phyloP scores from a whole-genome alignment of 306 rosid species.

The Trifolium subterraneum region DNA sequence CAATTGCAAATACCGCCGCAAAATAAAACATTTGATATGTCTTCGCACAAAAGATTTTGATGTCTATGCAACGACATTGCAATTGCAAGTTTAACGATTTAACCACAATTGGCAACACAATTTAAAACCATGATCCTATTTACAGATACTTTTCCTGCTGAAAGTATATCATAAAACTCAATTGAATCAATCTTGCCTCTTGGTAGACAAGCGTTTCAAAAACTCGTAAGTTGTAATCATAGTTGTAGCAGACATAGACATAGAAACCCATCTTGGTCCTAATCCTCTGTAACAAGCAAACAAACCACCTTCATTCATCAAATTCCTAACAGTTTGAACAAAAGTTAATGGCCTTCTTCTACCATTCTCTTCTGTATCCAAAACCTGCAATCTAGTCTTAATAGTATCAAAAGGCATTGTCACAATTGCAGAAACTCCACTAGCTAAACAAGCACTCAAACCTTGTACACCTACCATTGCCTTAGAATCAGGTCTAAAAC shows the following conservation, averaged over 20 bases:
- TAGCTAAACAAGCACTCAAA: conserved; percentile 84
- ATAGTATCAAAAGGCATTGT: conserved; percentile 93
- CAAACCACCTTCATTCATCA: conserved; percentile 86
- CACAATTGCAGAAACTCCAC: conserved; percentile 87
- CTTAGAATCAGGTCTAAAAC: conserved; percentile 64
- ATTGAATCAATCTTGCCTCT: conserved; percentile 53
- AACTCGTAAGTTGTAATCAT: conserved; percentile 97
- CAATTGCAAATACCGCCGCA: neutral
- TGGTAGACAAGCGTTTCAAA: conserved; percentile 82
- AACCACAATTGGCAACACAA: neutral
- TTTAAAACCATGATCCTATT: neutral
- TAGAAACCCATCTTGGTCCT: conserved; percentile 95
- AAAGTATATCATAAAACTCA: conserved; percentile 2
- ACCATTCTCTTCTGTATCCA: conserved; percentile 88
- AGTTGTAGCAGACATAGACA: conserved; percentile 95
- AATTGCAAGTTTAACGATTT: neutral
- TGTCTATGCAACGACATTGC: neutral
- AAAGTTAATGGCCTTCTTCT: conserved; percentile 67
- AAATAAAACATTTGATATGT: neutral
- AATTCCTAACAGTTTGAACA: conserved; percentile 64
- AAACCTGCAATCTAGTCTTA: conserved; percentile 91
- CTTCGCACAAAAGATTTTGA: neutral
- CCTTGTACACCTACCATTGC: conserved; percentile 77
- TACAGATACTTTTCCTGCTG: neutral
- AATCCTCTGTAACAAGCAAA: conserved; percentile 92